Evolutionary conservation across 2,329 filamentous ascomycete genomes (phyloP).

Genomic region (Monilinia aucupariae): DNA sequence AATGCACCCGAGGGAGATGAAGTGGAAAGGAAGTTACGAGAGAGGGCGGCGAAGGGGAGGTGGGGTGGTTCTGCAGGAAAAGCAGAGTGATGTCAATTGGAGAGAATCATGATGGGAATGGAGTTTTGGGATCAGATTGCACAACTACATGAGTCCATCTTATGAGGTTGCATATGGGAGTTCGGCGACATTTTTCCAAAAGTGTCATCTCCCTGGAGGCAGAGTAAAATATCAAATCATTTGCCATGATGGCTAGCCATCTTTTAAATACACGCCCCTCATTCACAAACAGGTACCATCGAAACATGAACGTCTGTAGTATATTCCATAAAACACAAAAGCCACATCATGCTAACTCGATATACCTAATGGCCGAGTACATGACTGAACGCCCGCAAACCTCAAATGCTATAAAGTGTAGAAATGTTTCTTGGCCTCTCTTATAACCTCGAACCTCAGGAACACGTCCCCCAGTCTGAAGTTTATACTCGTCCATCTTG

Average conservation of each 20-base stretch:
- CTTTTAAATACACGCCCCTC: slow-evolving; percentile 22
- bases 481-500: slow-evolving; percentile 1
- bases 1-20: slow-evolving; percentile 16
- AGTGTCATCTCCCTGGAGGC: neutral
- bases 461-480: neutral
- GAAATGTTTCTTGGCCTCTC: neutral
- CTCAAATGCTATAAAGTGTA: slow-evolving; percentile 22
- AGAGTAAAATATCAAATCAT: slow-evolving; percentile 8
- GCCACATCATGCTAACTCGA: slow-evolving; percentile 13
- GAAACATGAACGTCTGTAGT: slow-evolving; percentile 19
- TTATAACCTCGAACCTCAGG: neutral
- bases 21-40: slow-evolving; percentile 26
- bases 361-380: slow-evolving; percentile 10
- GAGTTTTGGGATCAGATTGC: neutral
- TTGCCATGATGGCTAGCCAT: slow-evolving; percentile 13
- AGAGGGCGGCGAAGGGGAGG: slow-evolving; percentile 25
- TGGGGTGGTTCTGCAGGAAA: slow-evolving; percentile 3
- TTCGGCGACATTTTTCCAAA: neutral
- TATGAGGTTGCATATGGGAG: neutral
- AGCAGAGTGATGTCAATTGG: slow-evolving; percentile 1
- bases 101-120: neutral
- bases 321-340: slow-evolving; percentile 11
- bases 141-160: neutral
- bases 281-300: slow-evolving; percentile 18
- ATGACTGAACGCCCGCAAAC: slow-evolving; percentile 22